Evolutionary conservation across 805 yeast species (phyloP).

Genomic region (Teunomyces kruisii): DNA sequence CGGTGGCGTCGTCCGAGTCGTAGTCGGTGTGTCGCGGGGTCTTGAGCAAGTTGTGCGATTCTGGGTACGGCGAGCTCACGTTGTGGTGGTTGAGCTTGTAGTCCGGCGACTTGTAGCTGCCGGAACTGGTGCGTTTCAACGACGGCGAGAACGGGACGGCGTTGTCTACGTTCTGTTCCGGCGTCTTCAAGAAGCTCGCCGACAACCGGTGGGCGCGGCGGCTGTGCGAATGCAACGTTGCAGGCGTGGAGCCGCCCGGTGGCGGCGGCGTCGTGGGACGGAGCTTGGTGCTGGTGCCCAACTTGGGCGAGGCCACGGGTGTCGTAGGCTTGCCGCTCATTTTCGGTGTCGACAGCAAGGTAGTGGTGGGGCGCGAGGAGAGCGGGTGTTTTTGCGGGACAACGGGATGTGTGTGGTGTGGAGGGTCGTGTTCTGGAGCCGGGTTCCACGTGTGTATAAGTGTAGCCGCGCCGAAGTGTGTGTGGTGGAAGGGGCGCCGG

Average conservation of each 20-base stretch:
- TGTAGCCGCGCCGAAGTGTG: too few relatives aligned
- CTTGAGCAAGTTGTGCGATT: slow-evolving; percentile 23
- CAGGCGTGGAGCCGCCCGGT: slow-evolving; percentile 24
- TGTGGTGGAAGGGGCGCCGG: too few relatives aligned
- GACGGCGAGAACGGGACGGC: slow-evolving; percentile 39
- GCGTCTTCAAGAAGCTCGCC: slow-evolving; percentile 32
- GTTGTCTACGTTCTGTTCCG: slow-evolving; percentile 32
- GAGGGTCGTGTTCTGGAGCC: too few relatives aligned
- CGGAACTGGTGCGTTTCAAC: slow-evolving; percentile 34
- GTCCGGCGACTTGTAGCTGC: slow-evolving; percentile 35
- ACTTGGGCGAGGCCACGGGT: slow-evolving; percentile 36
- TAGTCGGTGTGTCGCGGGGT: slow-evolving; percentile 33
- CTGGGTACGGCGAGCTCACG: slow-evolving; percentile 27
- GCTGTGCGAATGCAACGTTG: background rate
- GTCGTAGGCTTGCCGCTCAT: slow-evolving; percentile 30
- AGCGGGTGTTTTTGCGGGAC: slow-evolving; percentile 1
- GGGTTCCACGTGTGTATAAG: too few relatives aligned
- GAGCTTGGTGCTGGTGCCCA: slow-evolving; percentile 2
- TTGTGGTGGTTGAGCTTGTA: slow-evolving; percentile 23
- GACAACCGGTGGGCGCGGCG: slow-evolving; percentile 24
- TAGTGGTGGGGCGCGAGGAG: background rate
- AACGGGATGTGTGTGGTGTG: slow-evolving; percentile 8
- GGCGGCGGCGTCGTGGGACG: slow-evolving; percentile 17
- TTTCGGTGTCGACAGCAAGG: too few relatives aligned
- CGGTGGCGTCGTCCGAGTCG: slow-evolving; percentile 30